Percentiles rank a stretch among this genome's conserved stretches.
Conservation (phyloP, 495 filamentous ascomycete genomes). For the Penicillium pancosmium region DNA sequence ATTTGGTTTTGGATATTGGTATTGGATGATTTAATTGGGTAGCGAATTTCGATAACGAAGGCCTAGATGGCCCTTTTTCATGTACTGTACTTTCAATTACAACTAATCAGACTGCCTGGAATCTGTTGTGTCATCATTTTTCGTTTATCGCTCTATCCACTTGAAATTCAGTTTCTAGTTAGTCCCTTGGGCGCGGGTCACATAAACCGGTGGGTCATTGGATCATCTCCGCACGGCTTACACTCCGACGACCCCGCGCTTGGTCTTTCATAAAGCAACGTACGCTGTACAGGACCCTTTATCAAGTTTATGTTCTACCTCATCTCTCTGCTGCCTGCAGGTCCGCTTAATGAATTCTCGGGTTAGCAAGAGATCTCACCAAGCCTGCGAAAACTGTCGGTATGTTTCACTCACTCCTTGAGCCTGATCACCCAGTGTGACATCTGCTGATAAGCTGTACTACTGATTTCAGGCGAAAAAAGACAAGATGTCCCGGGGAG, state of each 20-base stretch:
- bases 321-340: background rate
- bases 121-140: slow-evolving; percentile 10
- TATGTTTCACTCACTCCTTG: slow-evolving; percentile 14
- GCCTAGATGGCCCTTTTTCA: background rate
- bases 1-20: background rate
- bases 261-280: slow-evolving; percentile 4
- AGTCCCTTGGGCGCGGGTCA: background rate
- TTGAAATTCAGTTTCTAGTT: background rate
- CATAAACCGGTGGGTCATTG: slow-evolving; percentile 4
- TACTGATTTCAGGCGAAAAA: slow-evolving; percentile 37
- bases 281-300: background rate
- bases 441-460: background rate
- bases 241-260: slow-evolving; percentile 26
- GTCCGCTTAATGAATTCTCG: slow-evolving; percentile 19
- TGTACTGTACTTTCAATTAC: slow-evolving; percentile 6
- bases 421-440: background rate
- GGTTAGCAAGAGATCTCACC: slow-evolving; percentile 29
- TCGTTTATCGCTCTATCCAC: slow-evolving; percentile 3
- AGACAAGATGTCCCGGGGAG: slow-evolving; percentile 50
- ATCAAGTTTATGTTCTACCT: background rate
- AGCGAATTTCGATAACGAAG: slow-evolving; percentile 2
- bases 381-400: slow-evolving; percentile 48
- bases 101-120: slow-evolving; percentile 2
- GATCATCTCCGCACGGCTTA: slow-evolving; percentile 12
- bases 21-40: background rate